Evolutionary conservation across 345 rosid genomes (phyloP), one percentile per base, ranked within the genome.

Genomic region (Bruguiera gymnorhiza): DNA sequence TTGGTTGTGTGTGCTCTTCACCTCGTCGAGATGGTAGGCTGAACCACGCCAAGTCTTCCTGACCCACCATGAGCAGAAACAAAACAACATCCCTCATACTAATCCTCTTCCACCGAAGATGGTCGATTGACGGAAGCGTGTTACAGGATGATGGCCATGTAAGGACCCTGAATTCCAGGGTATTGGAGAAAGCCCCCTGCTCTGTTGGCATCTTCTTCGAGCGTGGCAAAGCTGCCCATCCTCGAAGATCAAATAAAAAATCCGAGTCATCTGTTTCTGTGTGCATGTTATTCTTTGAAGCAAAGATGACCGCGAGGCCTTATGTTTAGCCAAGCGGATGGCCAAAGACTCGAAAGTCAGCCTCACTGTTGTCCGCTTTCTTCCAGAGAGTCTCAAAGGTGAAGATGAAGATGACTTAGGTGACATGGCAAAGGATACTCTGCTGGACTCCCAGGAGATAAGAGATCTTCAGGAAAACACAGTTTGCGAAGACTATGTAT

Each of bases 221-320:
- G n/a, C 73, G 81, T 0, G 72, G 73, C 20, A 76, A 73, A 7
- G 3, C 61, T 20, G 19, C 71, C 78, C 6, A 77, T 87, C 8
- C 73, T 69, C 11, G 43, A 37, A 37, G 10, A 37, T 2, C 71
- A 85, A 6, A 6, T 73, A 6, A 48, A 19, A 30, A 51, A 11
- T 18, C 10, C 2, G 19, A 16, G 6, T 21, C 62, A n/a, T 20
- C 43, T 19, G 3, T 19, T 36, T 34, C 43, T 0, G 53, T 59
- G 2, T 65, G 77, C 9, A 58, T 87, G 78, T 57, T 91, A 54
- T 91, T 86, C 78, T 65, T 84, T 5, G 96, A 0, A 91, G 93
- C 0, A 65, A 63, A 13, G 97, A 91, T 52, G 96, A 91, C 30
- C 66, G 84, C 0, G 96, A 87, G 58, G 91, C 86, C 3, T 21